phyloP scores from a whole-genome alignment of 2,329 filamentous ascomycete species.

The Phyllosticta paracitricarpa region DNA sequence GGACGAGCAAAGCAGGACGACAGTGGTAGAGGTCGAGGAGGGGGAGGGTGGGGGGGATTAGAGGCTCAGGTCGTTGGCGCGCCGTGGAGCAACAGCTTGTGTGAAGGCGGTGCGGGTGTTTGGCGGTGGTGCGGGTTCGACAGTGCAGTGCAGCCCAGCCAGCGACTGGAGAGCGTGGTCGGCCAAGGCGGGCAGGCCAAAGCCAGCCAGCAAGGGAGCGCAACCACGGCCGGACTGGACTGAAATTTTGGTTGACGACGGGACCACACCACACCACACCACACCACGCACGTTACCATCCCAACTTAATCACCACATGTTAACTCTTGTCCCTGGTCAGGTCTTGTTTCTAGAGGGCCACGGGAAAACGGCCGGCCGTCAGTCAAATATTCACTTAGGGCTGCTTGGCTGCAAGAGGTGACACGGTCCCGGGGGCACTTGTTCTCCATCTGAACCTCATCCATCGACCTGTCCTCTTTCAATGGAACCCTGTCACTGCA shows the following conservation, averaged over 20 bases:
- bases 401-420: background rate
- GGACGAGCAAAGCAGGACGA: background rate
- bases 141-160: slow-evolving; percentile 6
- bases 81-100: slow-evolving; percentile 7
- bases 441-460: background rate
- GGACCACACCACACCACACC: background rate
- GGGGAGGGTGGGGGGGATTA: background rate
- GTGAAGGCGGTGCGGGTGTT: background rate
- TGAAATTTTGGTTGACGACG: background rate
- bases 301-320: background rate
- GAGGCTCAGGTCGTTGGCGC: background rate
- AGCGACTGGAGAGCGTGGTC: slow-evolving; percentile 2
- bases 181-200: background rate
- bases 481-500: background rate
- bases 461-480: background rate
- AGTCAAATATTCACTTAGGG: background rate
- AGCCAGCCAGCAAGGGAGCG: background rate
- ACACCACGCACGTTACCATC: background rate
- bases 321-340: background rate
- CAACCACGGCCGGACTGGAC: background rate
- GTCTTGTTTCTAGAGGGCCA: background rate
- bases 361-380: background rate
- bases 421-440: background rate
- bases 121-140: slow-evolving; percentile 8
- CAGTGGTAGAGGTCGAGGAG: background rate